phyloP scores from a whole-genome alignment of 345 rosid genomes.

The Corchorus capsularis region DNA sequence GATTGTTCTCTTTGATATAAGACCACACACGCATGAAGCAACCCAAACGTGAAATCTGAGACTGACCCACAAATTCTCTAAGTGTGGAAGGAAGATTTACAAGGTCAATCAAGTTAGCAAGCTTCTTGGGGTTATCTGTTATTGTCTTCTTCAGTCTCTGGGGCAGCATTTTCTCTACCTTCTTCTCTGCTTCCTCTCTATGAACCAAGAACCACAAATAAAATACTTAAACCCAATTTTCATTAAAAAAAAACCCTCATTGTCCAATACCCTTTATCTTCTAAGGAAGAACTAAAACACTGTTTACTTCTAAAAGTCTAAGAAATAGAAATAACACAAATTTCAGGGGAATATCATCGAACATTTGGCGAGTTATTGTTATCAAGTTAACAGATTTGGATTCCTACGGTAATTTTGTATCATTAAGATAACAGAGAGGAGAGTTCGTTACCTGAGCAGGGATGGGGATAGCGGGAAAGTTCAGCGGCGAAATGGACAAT shows the following conservation, averaged over 20 bases:
- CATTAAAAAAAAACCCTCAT: background rate
- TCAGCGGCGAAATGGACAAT: background rate
- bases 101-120: conserved; percentile 80
- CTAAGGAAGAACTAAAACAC: no score
- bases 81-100: conserved; percentile 84
- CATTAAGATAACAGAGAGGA: background rate
- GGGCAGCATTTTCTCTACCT: conserved; percentile 57
- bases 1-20: conserved; percentile 82
- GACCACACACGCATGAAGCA: conserved; percentile 93
- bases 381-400: background rate
- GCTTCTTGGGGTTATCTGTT: conserved; percentile 79
- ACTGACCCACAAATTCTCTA: conserved; percentile 86
- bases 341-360: conserved; percentile 11
- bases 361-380: background rate
- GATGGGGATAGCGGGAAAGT: background rate
- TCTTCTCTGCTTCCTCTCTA: conserved; percentile 12
- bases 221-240: background rate
- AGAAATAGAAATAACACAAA: background rate
- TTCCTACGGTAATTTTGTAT: background rate
- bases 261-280: background rate
- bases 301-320: background rate
- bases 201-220: background rate
- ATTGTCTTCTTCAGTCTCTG: conserved; percentile 69
- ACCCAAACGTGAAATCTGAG: conserved; percentile 86
- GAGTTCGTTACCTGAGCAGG: background rate